Evolutionary conservation across 164 flowering plant genomes (phyloP).

Genomic region (Brasenia schreberi): DNA sequence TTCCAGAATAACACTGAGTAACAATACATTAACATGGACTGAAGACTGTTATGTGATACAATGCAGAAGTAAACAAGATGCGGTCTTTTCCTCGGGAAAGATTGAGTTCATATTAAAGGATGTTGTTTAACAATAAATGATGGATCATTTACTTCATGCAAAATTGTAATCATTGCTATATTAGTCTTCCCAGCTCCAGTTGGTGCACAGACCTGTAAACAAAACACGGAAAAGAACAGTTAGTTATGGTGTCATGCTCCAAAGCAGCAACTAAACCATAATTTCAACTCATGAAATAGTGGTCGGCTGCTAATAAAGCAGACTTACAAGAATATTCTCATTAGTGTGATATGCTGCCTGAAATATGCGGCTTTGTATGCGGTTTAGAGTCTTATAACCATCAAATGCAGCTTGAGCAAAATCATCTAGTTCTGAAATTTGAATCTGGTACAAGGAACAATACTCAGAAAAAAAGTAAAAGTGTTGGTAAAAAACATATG

Average conservation of each 20-base stretch:
- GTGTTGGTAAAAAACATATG: too few relatives aligned
- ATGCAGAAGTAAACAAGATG: too few relatives aligned
- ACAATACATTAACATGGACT: too few relatives aligned
- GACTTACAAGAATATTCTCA: conserved; percentile 81
- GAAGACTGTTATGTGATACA: too few relatives aligned
- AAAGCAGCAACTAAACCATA: too few relatives aligned
- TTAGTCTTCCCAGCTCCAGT: conserved; percentile 99
- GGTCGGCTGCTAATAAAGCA: not conserved
- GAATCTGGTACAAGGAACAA: conserved; percentile 44
- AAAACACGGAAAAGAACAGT: not conserved
- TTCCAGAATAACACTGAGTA: too few relatives aligned
- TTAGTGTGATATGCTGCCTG: conserved; percentile 75
- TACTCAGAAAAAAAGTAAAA: too few relatives aligned
- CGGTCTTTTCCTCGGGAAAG: too few relatives aligned
- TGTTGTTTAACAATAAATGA: too few relatives aligned
- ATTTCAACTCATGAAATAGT: not conserved
- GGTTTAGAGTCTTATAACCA: conserved; percentile 85
- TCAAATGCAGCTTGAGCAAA: conserved; percentile 97
- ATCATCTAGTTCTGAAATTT: conserved; percentile 86
- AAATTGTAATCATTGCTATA: conserved; percentile 88
- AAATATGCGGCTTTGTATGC: conserved; percentile 89
- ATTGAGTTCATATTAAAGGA: too few relatives aligned
- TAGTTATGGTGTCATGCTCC: not conserved
- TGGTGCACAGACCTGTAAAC: conserved; percentile 93
- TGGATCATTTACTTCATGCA: conserved; percentile 64